Conservation (phyloP, 371 early-diverging fungal species). For the Gilbertella persicaria region DNA sequence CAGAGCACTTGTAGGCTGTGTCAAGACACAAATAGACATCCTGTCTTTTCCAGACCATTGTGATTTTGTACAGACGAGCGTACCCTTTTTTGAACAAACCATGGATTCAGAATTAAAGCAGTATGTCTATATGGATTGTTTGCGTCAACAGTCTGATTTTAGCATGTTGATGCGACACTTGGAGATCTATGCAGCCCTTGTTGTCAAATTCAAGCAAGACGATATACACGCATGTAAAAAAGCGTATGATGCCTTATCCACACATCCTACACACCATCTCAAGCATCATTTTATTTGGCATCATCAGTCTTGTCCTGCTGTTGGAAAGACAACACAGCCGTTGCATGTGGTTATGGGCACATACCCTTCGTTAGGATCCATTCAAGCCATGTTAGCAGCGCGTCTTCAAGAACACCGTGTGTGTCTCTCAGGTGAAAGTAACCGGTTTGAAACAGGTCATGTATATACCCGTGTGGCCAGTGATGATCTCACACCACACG, state of each 20-base stretch:
- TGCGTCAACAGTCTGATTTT: neutral
- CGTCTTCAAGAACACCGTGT: neutral
- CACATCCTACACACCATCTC: neutral
- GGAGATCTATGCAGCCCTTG: conserved; percentile 19
- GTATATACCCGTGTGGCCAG: neutral
- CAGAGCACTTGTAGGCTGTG: neutral
- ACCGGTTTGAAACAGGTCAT: neutral
- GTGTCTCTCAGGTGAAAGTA: neutral
- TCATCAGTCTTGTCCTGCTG: neutral
- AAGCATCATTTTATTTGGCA: neutral
- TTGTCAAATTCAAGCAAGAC: conserved; percentile 1
- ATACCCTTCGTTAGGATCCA: neutral
- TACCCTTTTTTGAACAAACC: neutral
- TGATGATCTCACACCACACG: neutral
- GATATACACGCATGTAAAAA: neutral
- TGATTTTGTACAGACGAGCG: neutral
- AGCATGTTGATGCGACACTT: conserved; percentile 10
- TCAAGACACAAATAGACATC: neutral
- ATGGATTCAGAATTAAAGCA: neutral
- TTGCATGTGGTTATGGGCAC: neutral
- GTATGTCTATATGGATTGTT: neutral
- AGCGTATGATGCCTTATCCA: neutral
- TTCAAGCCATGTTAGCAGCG: neutral
- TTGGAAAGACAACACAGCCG: neutral
- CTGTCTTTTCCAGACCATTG: conserved; percentile 12